phyloP scores from a whole-genome alignment of 345 rosid species.

The Corchorus olitorius region DNA sequence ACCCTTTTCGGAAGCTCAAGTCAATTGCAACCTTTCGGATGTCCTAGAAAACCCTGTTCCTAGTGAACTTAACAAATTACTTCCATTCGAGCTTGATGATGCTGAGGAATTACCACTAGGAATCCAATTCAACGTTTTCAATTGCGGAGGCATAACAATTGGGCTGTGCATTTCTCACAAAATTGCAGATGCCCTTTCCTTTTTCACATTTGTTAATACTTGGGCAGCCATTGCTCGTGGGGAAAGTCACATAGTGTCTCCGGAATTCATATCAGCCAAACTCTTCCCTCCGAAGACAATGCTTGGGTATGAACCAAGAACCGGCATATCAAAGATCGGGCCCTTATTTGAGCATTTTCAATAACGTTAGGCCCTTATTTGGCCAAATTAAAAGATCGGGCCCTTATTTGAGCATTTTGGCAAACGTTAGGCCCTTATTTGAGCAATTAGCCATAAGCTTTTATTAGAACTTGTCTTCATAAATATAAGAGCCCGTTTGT shows the following conservation, averaged over 20 bases:
- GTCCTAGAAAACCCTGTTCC: background rate
- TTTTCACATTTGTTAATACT: constrained; percentile 4
- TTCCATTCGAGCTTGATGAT: constrained; percentile 3
- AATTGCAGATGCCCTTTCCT: constrained; percentile 14
- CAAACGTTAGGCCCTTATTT: no score
- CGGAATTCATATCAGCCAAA: background rate
- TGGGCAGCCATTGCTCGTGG: constrained; percentile 19
- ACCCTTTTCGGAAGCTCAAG: constrained; percentile 1
- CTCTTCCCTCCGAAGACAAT: constrained; percentile 12
- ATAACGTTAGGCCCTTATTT: no score
- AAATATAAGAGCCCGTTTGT: no score
- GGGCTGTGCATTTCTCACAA: constrained; percentile 13
- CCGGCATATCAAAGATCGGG: background rate
- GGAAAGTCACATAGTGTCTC: background rate
- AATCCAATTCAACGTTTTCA: constrained; percentile 10
- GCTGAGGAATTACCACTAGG: constrained; percentile 8
- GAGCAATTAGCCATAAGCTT: no score
- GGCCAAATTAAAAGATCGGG: no score
- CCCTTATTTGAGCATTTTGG: no score
- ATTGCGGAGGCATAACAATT: constrained; percentile 13
- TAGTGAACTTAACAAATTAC: constrained; percentile 1
- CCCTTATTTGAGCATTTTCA: no score
- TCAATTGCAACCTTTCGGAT: constrained; percentile 5
- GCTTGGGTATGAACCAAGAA: background rate
- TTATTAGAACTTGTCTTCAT: no score